phyloP scores from a whole-genome alignment of 495 filamentous ascomycete genomes.

The Penicillium paxilli region DNA sequence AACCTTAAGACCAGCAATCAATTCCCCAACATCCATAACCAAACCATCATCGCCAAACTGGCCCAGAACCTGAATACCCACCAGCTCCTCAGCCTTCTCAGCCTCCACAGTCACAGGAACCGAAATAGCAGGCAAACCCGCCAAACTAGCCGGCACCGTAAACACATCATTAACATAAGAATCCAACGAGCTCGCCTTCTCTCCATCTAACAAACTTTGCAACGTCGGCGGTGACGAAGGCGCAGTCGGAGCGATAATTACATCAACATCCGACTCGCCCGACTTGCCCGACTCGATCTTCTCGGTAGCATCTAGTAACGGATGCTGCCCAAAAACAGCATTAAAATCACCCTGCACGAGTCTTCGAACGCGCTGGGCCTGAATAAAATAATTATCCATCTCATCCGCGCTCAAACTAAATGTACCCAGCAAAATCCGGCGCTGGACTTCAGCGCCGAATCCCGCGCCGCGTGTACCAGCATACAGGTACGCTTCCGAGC shows the following conservation, averaged over 20 bases:
- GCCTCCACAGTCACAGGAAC: slow-evolving; percentile 59
- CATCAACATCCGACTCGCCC: slow-evolving; percentile 70
- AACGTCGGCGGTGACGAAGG: slow-evolving; percentile 73
- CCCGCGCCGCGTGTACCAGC: slow-evolving; percentile 67
- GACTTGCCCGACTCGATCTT: no score
- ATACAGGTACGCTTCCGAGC: slow-evolving; percentile 62
- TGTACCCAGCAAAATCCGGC: slow-evolving; percentile 84
- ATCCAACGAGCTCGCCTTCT: slow-evolving; percentile 45
- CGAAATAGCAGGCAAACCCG: slow-evolving; percentile 86
- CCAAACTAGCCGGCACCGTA: slow-evolving; percentile 91
- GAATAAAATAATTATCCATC: slow-evolving; percentile 94
- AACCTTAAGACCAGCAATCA: slow-evolving; percentile 39
- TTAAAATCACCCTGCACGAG: slow-evolving; percentile 87
- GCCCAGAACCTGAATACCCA: slow-evolving; percentile 85
- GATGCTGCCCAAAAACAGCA: slow-evolving; percentile 70
- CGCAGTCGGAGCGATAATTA: slow-evolving; percentile 85
- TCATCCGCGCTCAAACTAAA: slow-evolving; percentile 89
- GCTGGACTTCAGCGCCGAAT: slow-evolving; percentile 82
- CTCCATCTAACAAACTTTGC: slow-evolving; percentile 44
- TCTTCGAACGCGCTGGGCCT: slow-evolving; percentile 85
- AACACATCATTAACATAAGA: slow-evolving; percentile 91
- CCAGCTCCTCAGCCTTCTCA: slow-evolving; percentile 34
- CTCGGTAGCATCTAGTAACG: slow-evolving; percentile 49
- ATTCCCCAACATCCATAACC: slow-evolving; percentile 41
- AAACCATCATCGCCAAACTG: slow-evolving; percentile 86